phyloP scores from a whole-genome alignment of 2,329 filamentous ascomycete genomes.

The Aspergillus sclerotialis region DNA sequence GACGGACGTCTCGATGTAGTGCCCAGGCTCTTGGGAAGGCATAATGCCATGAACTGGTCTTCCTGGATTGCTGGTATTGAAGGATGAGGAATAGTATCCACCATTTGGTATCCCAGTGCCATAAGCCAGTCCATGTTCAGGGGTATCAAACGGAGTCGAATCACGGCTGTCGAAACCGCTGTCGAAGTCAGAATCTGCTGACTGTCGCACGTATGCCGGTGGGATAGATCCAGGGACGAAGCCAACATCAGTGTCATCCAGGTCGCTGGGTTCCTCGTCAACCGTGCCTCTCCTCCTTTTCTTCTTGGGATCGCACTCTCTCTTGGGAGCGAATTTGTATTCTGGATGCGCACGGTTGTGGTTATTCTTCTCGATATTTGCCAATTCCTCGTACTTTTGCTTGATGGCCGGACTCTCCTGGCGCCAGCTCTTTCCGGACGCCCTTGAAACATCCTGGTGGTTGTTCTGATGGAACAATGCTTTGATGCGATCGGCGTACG shows the following conservation, averaged over 20 bases:
- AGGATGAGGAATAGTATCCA: constrained; percentile 40
- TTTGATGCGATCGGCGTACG: constrained; percentile 82
- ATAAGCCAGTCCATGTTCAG: no score
- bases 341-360: constrained; percentile 78
- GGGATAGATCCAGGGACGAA: constrained; percentile 13
- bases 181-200: constrained; percentile 20
- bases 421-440: constrained; percentile 83
- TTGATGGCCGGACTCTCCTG: constrained; percentile 68
- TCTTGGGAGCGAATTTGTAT: constrained; percentile 91
- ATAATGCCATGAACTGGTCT: constrained; percentile 42
- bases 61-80: constrained; percentile 47
- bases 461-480: constrained; percentile 77
- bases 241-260: constrained; percentile 27
- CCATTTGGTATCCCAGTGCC: constrained; percentile 11
- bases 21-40: constrained; percentile 37
- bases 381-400: constrained; percentile 69
- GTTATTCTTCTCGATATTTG: constrained; percentile 73
- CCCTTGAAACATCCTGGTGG: constrained; percentile 82
- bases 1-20: constrained; percentile 47
- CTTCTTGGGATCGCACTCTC: constrained; percentile 45
- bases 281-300: constrained; percentile 23
- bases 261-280: constrained; percentile 4
- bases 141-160: constrained; percentile 28
- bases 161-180: constrained; percentile 23
- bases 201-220: constrained; percentile 15